Evolutionary conservation across 2,329 filamentous ascomycete genomes (phyloP).

Genomic region (Hymenotorrendiella dingleyae): DNA sequence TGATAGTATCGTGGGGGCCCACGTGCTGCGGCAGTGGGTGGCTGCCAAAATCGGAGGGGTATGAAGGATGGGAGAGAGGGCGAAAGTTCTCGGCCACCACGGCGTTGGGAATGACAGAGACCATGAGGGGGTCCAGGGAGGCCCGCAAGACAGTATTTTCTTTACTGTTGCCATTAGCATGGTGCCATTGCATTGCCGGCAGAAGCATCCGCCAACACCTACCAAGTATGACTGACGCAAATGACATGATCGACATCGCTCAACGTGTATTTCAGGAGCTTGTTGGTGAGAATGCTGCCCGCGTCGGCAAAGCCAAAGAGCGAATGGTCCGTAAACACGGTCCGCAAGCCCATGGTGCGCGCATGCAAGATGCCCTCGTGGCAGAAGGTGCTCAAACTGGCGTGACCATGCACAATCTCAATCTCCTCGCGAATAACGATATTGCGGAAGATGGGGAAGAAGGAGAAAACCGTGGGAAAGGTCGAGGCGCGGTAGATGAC

Average conservation of each 20-base stretch:
- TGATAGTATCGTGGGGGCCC: constrained; percentile 80
- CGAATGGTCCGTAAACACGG: constrained; percentile 96
- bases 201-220: constrained; percentile 29
- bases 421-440: constrained; percentile 93
- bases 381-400: constrained; percentile 84
- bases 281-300: constrained; percentile 92
- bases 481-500: constrained; percentile 91
- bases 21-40: constrained; percentile 57
- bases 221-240: constrained; percentile 98
- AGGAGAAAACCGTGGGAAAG: constrained; percentile 96
- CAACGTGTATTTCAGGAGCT: constrained; percentile 89
- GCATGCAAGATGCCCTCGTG: constrained; percentile 94
- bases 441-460: constrained; percentile 95
- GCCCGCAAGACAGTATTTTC: constrained; percentile 95
- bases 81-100: constrained; percentile 95
- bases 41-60: constrained; percentile 32
- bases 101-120: constrained; percentile 95
- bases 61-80: constrained; percentile 53
- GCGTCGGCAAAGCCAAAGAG: constrained; percentile 97
- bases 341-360: constrained; percentile 89
- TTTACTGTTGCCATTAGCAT: constrained; percentile 55
- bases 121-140: constrained; percentile 91
- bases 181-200: neutral
- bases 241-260: constrained; percentile 98
- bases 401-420: constrained; percentile 97